phyloP scores from a whole-genome alignment of 768 basidiomycete genomes.

The Panaeolus papilionaceus region DNA sequence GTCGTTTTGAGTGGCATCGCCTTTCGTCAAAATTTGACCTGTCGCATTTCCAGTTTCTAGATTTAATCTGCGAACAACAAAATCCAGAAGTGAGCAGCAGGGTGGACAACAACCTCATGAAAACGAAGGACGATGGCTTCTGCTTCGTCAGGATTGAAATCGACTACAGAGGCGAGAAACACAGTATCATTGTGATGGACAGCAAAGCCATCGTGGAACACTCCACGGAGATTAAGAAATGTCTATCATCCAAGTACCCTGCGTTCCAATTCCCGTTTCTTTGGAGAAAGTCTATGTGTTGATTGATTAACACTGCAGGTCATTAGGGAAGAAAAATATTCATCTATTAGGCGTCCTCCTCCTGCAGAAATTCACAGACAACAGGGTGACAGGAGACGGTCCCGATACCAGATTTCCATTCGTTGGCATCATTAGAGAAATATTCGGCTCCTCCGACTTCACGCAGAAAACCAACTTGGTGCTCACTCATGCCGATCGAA shows the following conservation, averaged over 20 bases:
- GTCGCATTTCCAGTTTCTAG: neutral
- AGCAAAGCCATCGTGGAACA: neutral
- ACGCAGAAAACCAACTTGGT: neutral
- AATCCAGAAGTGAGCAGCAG: neutral
- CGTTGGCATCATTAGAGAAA: neutral
- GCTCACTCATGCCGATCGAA: neutral
- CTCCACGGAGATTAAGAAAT: neutral
- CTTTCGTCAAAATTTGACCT: neutral
- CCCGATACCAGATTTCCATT: neutral
- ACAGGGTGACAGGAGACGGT: neutral
- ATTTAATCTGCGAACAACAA: neutral
- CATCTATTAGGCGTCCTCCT: neutral
- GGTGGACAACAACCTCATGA: neutral
- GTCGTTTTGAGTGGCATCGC: too few relatives aligned
- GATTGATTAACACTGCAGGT: neutral
- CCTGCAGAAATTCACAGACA: neutral
- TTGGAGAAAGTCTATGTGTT: neutral
- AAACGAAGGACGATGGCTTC: neutral
- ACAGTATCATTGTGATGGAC: conserved; percentile 5
- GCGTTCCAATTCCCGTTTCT: neutral
- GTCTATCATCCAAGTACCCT: neutral
- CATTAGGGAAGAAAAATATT: neutral
- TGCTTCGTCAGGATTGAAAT: neutral
- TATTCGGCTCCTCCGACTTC: neutral
- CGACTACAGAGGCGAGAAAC: neutral